Evolutionary conservation across 768 basidiomycete species (phyloP).

Genomic region (Macrolepiota albuminosa): DNA sequence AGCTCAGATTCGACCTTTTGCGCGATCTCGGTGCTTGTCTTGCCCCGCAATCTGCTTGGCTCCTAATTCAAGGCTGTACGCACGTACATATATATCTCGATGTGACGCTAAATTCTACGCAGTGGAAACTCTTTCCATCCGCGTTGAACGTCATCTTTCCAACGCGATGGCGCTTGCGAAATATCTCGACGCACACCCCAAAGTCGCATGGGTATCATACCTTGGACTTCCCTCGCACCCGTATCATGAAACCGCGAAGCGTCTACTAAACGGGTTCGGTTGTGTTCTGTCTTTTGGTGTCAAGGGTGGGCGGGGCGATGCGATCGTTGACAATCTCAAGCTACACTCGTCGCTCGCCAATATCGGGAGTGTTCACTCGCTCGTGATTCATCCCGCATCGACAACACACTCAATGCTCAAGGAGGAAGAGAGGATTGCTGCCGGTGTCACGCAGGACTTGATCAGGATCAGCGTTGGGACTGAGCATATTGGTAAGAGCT

Average conservation of each 20-base stretch:
- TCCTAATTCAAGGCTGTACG: constrained; percentile 45
- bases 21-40: constrained; percentile 51
- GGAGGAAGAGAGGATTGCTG: constrained; percentile 38
- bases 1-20: constrained; percentile 44
- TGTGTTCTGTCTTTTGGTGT: constrained; percentile 64
- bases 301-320: constrained; percentile 32
- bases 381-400: constrained; percentile 53
- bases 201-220: constrained; percentile 62
- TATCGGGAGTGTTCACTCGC: constrained; percentile 24
- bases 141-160: constrained; percentile 51
- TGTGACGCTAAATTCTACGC: constrained; percentile 25
- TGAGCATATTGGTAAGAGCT: constrained; percentile 6
- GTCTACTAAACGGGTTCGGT: constrained; percentile 43
- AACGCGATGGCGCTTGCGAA: constrained; percentile 41
- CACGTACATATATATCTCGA: neutral
- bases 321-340: constrained; percentile 33
- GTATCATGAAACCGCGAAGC: constrained; percentile 44
- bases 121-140: constrained; percentile 56
- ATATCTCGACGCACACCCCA: constrained; percentile 50
- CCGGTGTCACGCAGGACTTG: constrained; percentile 53
- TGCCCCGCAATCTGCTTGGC: constrained; percentile 56
- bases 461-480: constrained; percentile 39
- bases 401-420: constrained; percentile 57
- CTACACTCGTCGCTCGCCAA: constrained; percentile 33
- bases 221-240: constrained; percentile 49